Evolutionary conservation across 1,139 yeast genomes (phyloP), one percentile per base, ranked within the genome.

Genomic region (Blastobotrys apis): DNA sequence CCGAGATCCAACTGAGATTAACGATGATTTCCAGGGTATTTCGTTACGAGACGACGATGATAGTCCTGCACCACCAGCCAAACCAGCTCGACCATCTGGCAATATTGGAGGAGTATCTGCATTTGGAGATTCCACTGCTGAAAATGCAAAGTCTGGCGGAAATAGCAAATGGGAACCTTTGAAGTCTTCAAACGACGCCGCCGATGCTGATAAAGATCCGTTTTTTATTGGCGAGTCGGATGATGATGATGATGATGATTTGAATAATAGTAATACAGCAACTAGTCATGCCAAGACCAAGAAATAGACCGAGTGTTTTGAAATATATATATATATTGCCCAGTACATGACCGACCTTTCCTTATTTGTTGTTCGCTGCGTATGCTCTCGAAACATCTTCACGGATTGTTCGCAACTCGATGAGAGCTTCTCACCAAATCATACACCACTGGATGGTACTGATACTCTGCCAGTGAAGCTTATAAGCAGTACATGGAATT

Each of bases 171-270:
- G 85, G 85, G 81, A 79, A 59, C 81, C 84, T 2, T 68, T 81
- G 49, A 67, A 71, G 47, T 63, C 74, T n/a, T 75, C 72, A 20
- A 76, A 71, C 37, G 82, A 85, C 2, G 80, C 70, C 51, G 74
- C 74, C 10, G 64, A 67, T 41, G 54, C 73, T 30, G 77, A 74
- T 49, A 75, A 80, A 43, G 90, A 82, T 57, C 85, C 88, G 1
- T 84, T 84, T 60, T 73, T 82, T 58, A 84, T 84, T 36, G 85
- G 84, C 43, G 92, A 84, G 56, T 78, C 84, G 58, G 94, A 84
- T 53, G 90, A 82, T 47, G 88, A 82, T 44, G 80, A 77, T n/a
- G 57, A 55, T 10, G 40, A 37, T 5, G 32, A 12, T 8, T 8
- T 8, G 10, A 25, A 8, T 8, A 25, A 25, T 12, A 9, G 10